phyloP scores from a whole-genome alignment of 1,284 basidiomycete species.

The Pseudomicrostroma phylloplanum region DNA sequence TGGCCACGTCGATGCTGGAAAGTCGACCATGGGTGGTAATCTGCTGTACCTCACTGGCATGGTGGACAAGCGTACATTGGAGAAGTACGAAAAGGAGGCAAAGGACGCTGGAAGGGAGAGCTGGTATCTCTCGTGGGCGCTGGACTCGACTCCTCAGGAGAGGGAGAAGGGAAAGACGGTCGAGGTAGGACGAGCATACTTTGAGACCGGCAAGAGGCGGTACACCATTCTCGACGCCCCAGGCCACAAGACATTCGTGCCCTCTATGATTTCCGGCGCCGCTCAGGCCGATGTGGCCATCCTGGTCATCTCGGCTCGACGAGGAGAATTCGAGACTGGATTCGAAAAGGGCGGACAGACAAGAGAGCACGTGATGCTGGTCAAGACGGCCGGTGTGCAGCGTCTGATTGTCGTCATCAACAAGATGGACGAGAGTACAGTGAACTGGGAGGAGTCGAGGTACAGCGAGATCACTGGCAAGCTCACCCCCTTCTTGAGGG shows the following conservation, averaged over 20 bases:
- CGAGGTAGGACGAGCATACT: slow-evolving; percentile 49
- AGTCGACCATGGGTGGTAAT: slow-evolving; percentile 50
- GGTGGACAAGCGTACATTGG: slow-evolving; percentile 51
- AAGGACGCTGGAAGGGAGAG: slow-evolving; percentile 49
- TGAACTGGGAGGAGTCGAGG: slow-evolving; percentile 44
- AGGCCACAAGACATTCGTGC: slow-evolving; percentile 49
- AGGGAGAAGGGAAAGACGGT: slow-evolving; percentile 50
- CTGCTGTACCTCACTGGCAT: slow-evolving; percentile 48
- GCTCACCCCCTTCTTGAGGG: slow-evolving; percentile 45
- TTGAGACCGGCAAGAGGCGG: slow-evolving; percentile 49
- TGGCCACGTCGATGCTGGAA: slow-evolving; percentile 50
- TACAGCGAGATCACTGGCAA: slow-evolving; percentile 47
- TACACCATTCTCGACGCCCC: slow-evolving; percentile 50
- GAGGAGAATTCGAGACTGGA: slow-evolving; percentile 50
- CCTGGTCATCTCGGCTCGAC: slow-evolving; percentile 48
- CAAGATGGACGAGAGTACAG: slow-evolving; percentile 51
- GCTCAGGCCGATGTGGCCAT: slow-evolving; percentile 49
- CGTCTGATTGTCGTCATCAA: slow-evolving; percentile 48
- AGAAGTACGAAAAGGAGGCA: slow-evolving; percentile 50
- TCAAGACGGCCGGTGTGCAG: slow-evolving; percentile 51
- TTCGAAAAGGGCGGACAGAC: slow-evolving; percentile 50
- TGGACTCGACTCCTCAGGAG: slow-evolving; percentile 49
- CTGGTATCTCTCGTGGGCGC: slow-evolving; percentile 50
- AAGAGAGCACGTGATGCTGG: slow-evolving; percentile 49
- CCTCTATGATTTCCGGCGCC: slow-evolving; percentile 50